Base-by-base conservation (phyloP, 768 basidiomycete species). In the Steccherinum ochraceum region DNA sequence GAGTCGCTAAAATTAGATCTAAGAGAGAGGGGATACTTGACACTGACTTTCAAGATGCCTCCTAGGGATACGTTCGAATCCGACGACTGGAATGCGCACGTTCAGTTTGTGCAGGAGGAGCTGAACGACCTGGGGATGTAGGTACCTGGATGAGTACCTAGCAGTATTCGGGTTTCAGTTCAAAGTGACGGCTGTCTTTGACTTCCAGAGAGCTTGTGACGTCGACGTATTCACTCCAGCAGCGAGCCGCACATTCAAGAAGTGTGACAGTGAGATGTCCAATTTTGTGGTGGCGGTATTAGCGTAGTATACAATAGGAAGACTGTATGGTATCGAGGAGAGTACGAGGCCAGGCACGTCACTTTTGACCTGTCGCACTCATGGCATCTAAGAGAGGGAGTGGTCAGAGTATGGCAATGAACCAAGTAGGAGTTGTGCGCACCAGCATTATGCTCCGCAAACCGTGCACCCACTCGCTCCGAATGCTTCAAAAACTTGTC, bases 401-500 rank as follows among this genome's bases (percentile, higher is more conserved):
- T 7, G 30, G 30, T 7, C 20, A 24, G 5, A n/a, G 12, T 13
- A 40, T 24, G 10, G 41, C 11, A 35, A 11, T 12, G 30, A 13
- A 23, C 46, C 3, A 18, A 10, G 13, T 26, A 54, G 27, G 42
- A 24, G 23, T n/a, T n/a, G n/a, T n/a, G 74, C 88, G 52, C 57
- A 93, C 93, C 93, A 49, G 91, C 91, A 61, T 93, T 95, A 55
- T 87, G 71, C 65, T 95, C 93, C 42, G 92, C 91, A 64, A 95
- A 96, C 43, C 93, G 79, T 24, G 91, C 85, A 4, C 92, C 92
- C 13, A 95, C 87, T 46, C 93, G 78, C 65, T 97, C 93, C 11
- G 93, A 93, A 65, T 96, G 92, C 66, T 96, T 96, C 63, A 98
- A 72, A 74, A 96, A 97, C 70, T 98, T 99, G 75, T 97, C 95